Percentiles rank a stretch among this genome's conserved stretches.
Conservation (phyloP, 2,329 filamentous ascomycete genomes). For the Lomentospora prolificans region DNA sequence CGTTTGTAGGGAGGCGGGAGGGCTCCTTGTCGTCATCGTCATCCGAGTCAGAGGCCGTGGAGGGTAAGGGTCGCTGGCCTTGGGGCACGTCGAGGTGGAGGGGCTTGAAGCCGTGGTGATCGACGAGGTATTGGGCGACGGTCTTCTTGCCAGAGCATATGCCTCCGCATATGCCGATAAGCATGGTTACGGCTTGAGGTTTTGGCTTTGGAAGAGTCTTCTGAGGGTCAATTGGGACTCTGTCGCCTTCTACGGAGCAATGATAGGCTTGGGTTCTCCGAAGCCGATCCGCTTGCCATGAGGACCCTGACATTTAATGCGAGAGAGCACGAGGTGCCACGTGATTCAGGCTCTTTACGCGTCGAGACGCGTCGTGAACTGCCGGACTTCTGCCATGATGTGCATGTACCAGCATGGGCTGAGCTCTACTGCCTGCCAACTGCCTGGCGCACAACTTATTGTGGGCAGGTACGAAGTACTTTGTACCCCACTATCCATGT, state of each 20-base stretch:
- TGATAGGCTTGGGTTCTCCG: not conserved
- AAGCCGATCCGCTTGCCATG: too few species aligned
- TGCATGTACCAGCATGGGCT: not conserved
- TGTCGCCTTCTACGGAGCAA: not conserved
- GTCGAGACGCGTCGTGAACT: slow-evolving; percentile 7
- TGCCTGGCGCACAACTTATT: too few species aligned
- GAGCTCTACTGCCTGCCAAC: not conserved
- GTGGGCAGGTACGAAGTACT: not conserved
- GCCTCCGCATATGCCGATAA: slow-evolving; percentile 75
- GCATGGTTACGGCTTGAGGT: slow-evolving; percentile 47
- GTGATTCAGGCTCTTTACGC: slow-evolving; percentile 1
- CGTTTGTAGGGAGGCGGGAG: slow-evolving; percentile 6
- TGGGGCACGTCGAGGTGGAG: slow-evolving; percentile 43
- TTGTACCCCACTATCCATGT: not conserved
- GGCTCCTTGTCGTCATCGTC: not conserved
- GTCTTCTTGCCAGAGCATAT: slow-evolving; percentile 91
- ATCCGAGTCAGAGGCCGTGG: slow-evolving; percentile 38
- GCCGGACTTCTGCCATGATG: not conserved
- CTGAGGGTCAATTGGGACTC: not conserved
- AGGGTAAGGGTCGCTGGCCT: slow-evolving; percentile 41
- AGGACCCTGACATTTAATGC: too few species aligned
- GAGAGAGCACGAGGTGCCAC: too few species aligned
- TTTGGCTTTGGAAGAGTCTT: slow-evolving; percentile 8
- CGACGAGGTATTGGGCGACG: slow-evolving; percentile 77
- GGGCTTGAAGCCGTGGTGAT: slow-evolving; percentile 71